Evolutionary conservation across 164 flowering plant genomes (phyloP), one percentile per base, ranked within the genome.

Genomic region (Protea cynaroides): DNA sequence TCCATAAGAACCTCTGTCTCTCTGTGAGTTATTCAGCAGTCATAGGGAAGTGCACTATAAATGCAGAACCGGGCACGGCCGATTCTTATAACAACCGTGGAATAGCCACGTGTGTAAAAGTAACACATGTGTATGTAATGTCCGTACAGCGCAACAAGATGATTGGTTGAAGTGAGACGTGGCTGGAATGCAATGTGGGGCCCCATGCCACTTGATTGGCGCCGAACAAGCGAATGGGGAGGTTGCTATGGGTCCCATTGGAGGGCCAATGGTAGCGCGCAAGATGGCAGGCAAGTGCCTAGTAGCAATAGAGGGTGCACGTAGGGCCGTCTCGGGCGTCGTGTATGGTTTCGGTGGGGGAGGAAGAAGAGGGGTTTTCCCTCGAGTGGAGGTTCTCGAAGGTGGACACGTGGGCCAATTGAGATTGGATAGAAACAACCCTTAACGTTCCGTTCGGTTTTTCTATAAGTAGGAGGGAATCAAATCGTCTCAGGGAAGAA

Each of bases 131-230:
- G 62, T 0, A 0, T 17, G 29, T 6, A 15, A 15, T 15, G 52
- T 15, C 52, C 25, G n/a, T 63, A 62, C 72, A 74, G 65, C 72
- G 59, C 72, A 75, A 73, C 59, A 50, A 59, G 12, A n/a, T 38
- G 65, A 82, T 82, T 80, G 81, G 83, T 29, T 9, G 79, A 63
- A 40, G n/a, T 22, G 76, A 62, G 29, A 77, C 83, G 82, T 77
- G 82, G 2, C 78, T 74, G 25, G 12, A 15, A 18, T 6, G 2
- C 10, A 1, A 3, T 37, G 25, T 66, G 34, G 80, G 77, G 24
- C 66, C n/a, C n/a, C n/a, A n/a, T n/a, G n/a, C 81, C 80, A 69
- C 58, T 55, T 25, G 60, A 64, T 23, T 1, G 50, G 9, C 9
- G 66, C 1, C 40, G 50, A 19, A 17, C n/a, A 15, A 22, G 13